Evolutionary conservation across 768 basidiomycete species (phyloP), one percentile per base, ranked within the genome.

Genomic region (Termitomyces sp.): DNA sequence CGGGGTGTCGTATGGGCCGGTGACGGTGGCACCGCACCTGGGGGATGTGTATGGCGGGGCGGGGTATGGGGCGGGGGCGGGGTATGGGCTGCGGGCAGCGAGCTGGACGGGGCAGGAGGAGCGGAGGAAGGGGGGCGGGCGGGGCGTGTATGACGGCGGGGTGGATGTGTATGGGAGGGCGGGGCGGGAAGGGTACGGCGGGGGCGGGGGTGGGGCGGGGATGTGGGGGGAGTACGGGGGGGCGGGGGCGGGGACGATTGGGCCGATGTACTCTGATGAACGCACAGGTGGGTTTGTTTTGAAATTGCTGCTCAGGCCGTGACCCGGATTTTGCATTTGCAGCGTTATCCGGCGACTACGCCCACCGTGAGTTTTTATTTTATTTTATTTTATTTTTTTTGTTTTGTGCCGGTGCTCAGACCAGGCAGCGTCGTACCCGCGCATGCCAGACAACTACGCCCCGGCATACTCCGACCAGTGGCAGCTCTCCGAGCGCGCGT

Each of bases 1-100:
- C 4, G 39, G 39, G 9, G 39, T 41, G 39, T 20, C 39, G 39
- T 41, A 41, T 41, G 39, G n/a, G n/a, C 5, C 37, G 16, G 18
- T 39, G 37, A 8, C 18, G 37, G 18, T 41, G 39, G 39, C 8
- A 0, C 39, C 39, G 39, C 39, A 41, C 39, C 8, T 41, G 39
- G 26, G 16, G 13, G 58, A 56, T 46, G 58, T 55, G 2, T 73
- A 57, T 8, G 50, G 65, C 18, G 51, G 63, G 26, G 4, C 43
- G 10, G 24, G 24, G 46, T 76, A 68, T 59, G 53, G 46, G 5
- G 57, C 71, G 34, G 61, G 56, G 12, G 55, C 72, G 12, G 68
- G 77, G 24, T 87, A 77, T 63, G 76, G 81, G 64, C 79, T 87
- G n/a, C 78, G 83, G 41, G 81, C 84, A 12, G 86, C 86, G 5